Percentiles rank a stretch among this genome's conserved stretches.
These are phyloP conservation scores for Blastomyces gilchristii DNA, from an alignment of 2,329 filamentous ascomycete species.

Conservation along the genomic window DNA sequence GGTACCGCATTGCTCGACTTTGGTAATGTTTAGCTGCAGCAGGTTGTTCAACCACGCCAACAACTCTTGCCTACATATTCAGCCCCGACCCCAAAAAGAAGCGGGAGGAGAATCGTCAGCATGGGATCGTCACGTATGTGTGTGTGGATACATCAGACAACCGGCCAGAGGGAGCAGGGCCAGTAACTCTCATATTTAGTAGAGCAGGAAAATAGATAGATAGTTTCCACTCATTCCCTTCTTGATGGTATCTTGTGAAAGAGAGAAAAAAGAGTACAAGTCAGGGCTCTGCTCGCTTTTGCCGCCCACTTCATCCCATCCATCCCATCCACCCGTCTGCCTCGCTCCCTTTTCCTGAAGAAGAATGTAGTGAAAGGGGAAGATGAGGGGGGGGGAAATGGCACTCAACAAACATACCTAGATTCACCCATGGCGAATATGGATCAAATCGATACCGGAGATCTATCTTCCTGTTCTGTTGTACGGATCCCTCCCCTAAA, in stretches of 20 bases:
- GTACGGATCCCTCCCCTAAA: not conserved
- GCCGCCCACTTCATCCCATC: not conserved
- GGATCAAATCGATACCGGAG: slow-evolving; percentile 6
- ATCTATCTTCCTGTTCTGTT: not conserved
- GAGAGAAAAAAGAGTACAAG: not conserved
- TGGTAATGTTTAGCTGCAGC: slow-evolving; percentile 93
- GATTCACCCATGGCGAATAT: slow-evolving; percentile 53
- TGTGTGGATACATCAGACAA: too few relatives aligned
- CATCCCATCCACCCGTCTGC: not conserved
- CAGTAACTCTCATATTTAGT: not conserved
- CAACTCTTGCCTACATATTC: slow-evolving; percentile 72
- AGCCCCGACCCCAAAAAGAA: slow-evolving; percentile 11
- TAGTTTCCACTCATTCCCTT: too few relatives aligned
- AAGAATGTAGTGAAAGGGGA: too few relatives aligned
- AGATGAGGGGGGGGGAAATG: not conserved
- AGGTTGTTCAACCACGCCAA: slow-evolving; percentile 95
- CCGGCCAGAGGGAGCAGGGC: too few relatives aligned
- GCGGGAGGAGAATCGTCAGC: slow-evolving; percentile 13
- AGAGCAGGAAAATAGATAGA: not conserved
- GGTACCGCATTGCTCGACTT: slow-evolving; percentile 97
- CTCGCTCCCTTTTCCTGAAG: not conserved
- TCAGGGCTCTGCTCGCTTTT: not conserved
- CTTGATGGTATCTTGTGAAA: not conserved
- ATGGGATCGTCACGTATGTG: not conserved
- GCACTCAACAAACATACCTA: slow-evolving; percentile 38